A percentile compares a stretch with the other conserved stretches of the same genome.
Evolutionary conservation across 1,284 basidiomycete species (phyloP).

Genomic region (Jaminaea rosea): DNA sequence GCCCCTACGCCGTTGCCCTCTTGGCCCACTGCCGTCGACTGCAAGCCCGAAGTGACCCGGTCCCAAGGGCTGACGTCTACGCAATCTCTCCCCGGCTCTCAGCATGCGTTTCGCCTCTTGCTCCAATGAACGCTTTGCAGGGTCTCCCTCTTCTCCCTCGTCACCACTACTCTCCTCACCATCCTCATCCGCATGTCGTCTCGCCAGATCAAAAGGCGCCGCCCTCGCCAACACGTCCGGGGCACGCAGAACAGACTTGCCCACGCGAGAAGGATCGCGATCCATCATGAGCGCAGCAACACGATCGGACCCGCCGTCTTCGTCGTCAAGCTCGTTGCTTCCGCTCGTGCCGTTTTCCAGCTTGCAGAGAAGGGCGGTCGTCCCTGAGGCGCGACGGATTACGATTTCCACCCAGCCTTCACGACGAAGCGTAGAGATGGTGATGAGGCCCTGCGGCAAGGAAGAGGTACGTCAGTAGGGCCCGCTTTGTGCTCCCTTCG

Average conservation of each 20-base stretch:
- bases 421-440: constrained; percentile 64
- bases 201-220: not conserved
- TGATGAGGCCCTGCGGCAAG: constrained; percentile 79
- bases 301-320: constrained; percentile 53
- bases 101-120: constrained; percentile 17
- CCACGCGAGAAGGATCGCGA: constrained; percentile 49
- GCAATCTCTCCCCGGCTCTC: constrained; percentile 21
- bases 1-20: constrained; percentile 51
- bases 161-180: not conserved
- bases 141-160: too few species aligned
- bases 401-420: constrained; percentile 84
- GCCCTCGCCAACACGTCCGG: not conserved
- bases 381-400: constrained; percentile 79
- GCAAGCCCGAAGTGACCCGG: constrained; percentile 25
- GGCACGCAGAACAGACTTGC: constrained; percentile 14
- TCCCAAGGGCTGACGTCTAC: constrained; percentile 17
- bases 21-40: too few species aligned
- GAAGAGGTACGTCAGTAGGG: too few species aligned
- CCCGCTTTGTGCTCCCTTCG: too few species aligned
- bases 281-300: constrained; percentile 66
- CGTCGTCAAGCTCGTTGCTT: constrained; percentile 34
- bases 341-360: constrained; percentile 74
- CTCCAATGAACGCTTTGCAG: too few species aligned
- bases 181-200: not conserved
- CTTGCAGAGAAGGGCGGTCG: constrained; percentile 72